These are phyloP conservation scores for Phytopythium ostracodes DNA, from an alignment of 352 stramenopile genomes.

Conservation along the genomic window DNA sequence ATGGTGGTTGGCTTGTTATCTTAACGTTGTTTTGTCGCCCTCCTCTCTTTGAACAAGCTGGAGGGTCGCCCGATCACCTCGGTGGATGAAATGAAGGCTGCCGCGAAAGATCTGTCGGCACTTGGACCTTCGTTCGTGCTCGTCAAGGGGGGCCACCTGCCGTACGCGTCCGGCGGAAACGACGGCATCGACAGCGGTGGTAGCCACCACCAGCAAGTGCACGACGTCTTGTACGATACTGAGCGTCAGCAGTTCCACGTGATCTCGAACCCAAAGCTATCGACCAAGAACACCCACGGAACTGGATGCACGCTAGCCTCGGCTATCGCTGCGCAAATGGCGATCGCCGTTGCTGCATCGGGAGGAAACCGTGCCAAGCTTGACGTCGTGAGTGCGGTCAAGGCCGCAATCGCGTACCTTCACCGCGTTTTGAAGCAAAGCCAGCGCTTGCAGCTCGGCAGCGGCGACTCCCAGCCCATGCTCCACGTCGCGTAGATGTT, in stretches of 20 bases:
- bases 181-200: neutral
- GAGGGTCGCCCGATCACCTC: conserved; percentile 32
- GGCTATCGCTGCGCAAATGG: conserved; percentile 86
- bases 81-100: conserved; percentile 66
- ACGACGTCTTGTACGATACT: conserved; percentile 37
- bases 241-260: conserved; percentile 18
- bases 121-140: conserved; percentile 75
- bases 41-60: conserved; percentile 17
- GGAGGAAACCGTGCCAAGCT: conserved; percentile 19
- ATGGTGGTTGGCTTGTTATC: neutral
- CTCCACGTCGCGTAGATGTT: conserved; percentile 25
- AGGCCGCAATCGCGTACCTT: conserved; percentile 35
- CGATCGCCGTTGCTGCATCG: conserved; percentile 13
- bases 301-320: conserved; percentile 94
- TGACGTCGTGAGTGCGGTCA: conserved; percentile 34
- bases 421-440: conserved; percentile 35
- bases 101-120: conserved; percentile 65
- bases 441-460: conserved; percentile 26
- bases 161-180: neutral
- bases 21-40: neutral
- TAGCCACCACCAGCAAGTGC: conserved; percentile 8
- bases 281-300: conserved; percentile 58
- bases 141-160: conserved; percentile 89
- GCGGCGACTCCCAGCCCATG: conserved; percentile 37
- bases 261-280: conserved; percentile 29